Conservation (phyloP, 1,139 yeast species). For the Barnettozyma hawaiiensis region DNA sequence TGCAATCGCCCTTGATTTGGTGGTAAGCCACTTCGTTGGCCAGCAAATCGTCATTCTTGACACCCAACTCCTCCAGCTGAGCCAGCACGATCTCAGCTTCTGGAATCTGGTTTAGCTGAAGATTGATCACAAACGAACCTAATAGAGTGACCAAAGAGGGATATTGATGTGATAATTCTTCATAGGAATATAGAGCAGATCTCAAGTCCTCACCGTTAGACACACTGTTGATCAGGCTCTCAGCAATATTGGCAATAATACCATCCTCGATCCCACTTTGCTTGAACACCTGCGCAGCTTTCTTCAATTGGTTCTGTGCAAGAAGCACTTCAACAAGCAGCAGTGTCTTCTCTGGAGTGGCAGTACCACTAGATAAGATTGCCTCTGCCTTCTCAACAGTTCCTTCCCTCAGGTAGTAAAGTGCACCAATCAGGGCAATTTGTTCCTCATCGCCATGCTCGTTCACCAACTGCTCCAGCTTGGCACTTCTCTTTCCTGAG, state of each 20-base stretch:
- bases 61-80: slow-evolving; percentile 38
- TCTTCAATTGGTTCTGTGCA: slow-evolving; percentile 15
- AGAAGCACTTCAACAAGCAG: slow-evolving; percentile 19
- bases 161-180: slow-evolving; percentile 55
- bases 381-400: slow-evolving; percentile 19
- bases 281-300: slow-evolving; percentile 17
- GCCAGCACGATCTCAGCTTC: slow-evolving; percentile 41
- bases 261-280: slow-evolving; percentile 50
- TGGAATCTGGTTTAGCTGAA: slow-evolving; percentile 41
- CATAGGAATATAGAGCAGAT: slow-evolving; percentile 65
- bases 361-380: slow-evolving; percentile 15
- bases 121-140: slow-evolving; percentile 42
- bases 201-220: slow-evolving; percentile 54
- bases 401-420: slow-evolving; percentile 14
- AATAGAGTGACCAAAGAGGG: slow-evolving; percentile 42
- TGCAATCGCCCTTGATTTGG: slow-evolving; percentile 38
- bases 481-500: not conserved
- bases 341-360: slow-evolving; percentile 19
- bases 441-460: slow-evolving; percentile 4
- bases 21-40: slow-evolving; percentile 55
- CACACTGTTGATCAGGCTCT: slow-evolving; percentile 55
- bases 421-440: slow-evolving; percentile 16
- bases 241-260: slow-evolving; percentile 61
- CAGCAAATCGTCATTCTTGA: slow-evolving; percentile 42
- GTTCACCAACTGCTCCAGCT: slow-evolving; percentile 4